Percentiles rank a stretch among this genome's conserved stretches.
Evolutionary conservation across 371 early-diverging fungal species (phyloP).

Genomic region (Mortierella sp.): DNA sequence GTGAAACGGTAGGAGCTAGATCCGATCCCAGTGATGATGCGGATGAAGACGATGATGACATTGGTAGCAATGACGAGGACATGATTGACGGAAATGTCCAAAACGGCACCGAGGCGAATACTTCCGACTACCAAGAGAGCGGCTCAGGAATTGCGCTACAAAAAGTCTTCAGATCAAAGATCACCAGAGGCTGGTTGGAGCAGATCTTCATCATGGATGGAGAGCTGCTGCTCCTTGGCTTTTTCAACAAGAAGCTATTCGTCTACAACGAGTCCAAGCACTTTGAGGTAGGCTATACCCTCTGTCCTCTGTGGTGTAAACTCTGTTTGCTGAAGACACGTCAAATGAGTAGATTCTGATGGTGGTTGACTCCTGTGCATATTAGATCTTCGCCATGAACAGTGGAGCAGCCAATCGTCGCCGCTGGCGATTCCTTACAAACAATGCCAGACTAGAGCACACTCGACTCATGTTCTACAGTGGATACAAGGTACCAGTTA

Average conservation of each 20-base stretch:
- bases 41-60: constrained; percentile 26
- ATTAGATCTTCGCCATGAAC: constrained; percentile 62
- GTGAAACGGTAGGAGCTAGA: constrained; percentile 25
- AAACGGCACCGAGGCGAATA: not conserved
- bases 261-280: constrained; percentile 77
- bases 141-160: constrained; percentile 49
- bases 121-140: constrained; percentile 9
- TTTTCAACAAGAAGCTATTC: constrained; percentile 77
- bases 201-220: constrained; percentile 64
- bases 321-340: no score
- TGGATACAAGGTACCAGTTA: constrained; percentile 56
- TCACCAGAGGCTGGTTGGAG: constrained; percentile 82
- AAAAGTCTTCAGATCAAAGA: constrained; percentile 67
- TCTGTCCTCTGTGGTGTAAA: not conserved
- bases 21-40: constrained; percentile 25
- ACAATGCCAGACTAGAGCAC: constrained; percentile 60
- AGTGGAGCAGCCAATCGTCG: constrained; percentile 71
- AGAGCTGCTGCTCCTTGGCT: constrained; percentile 71
- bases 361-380: no score
- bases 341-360: no score
- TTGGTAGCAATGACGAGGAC: constrained; percentile 49
- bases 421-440: constrained; percentile 64
- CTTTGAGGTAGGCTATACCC: constrained; percentile 57
- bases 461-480: constrained; percentile 65
- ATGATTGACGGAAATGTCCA: constrained; percentile 10